Evolutionary conservation across 352 stramenopile species (phyloP), one percentile per base, ranked within the genome.

Genomic region (Pseudoperonospora humuli): DNA sequence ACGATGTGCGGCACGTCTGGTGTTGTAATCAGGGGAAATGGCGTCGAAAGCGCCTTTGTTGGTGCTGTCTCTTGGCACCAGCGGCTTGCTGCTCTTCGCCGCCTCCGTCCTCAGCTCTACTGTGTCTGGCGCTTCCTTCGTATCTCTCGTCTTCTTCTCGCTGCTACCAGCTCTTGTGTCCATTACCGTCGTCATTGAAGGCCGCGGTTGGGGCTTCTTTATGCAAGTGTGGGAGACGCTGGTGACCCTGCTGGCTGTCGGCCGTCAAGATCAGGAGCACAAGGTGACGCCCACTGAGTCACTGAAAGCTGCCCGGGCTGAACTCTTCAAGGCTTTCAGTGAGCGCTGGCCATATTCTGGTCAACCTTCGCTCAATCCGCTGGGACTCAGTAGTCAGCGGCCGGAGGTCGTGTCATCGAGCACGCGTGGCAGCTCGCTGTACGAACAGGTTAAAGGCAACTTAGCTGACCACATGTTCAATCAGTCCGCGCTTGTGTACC

Each of bases 381-480:
- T 64, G 25, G 45, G 31, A n/a, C 28, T 50, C n/a, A 68, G 45
- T 19, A 63, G 45, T 7, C 61, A 67, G 5, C 39, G 45, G 15
- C 58, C 51, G 15, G 61, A 72, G 29, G 21, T 75, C 20, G 44
- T 73, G 20, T 70, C 64, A 15, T 61, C 44, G 39, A 59, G 46
- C 19, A 69, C 65, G 13, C 75, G 51, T 24, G 56, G 57, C 46
- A 84, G 81, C 39, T 84, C 72, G 23, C 48, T 87, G 7, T 87
- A 87, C 28, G 72, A 85, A 17, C 70, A 84, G 29, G 70, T 87
- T 7, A 64, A 73, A 23, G 64, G 67, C 14, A 62, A 66, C 5
- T 39, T 87, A 11, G 57, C 54, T 4, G 72, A 87, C 54, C 75
- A 87, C 34, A 38, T 70, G 13, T 84, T 87, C 43, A 33, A 46